Base-by-base conservation (phyloP, 352 stramenopile species). In the Salisapilia sapeloensis region DNA sequence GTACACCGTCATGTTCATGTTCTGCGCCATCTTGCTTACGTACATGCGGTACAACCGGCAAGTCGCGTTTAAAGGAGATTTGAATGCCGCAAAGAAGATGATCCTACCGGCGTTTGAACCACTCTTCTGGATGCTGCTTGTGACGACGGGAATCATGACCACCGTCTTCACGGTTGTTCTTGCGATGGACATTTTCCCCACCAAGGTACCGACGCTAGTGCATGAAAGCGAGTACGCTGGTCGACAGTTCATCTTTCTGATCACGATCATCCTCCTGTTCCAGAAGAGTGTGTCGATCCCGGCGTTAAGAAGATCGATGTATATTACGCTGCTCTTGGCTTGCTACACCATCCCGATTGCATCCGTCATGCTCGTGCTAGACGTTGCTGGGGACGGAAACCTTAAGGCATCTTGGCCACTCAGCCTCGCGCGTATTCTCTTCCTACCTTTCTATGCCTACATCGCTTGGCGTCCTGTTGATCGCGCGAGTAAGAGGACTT, bases 231-330 rank as follows among this genome's bases (percentile, higher is more conserved):
- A 66, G 26, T 78, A 71, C 31, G 26, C 35, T 1, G 57, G 60
- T 10, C 42, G 59, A 18, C 57, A 77, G 35, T 77, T 81, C 31
- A 44, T 71, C 15, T 66, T 78, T 21, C 33, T 77, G 15, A 45
- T 66, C 6, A 46, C 60, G 2, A 39, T 69, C 1, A 36, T 76
- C 3, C 72, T 62, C 24, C 38, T 81, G 10, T 50, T 60, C 4
- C 65, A 76, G 40, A 78, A 81, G 49, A 81, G 61, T 26, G 52
- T 81, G 8, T 75, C 65, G 3, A 28, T 65, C 3, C 61, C 57
- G 16, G 62, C 65, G 11, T 35, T 78, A 29, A 39, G 48, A 2
- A 56, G 65, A 2, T 56, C 56, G 2, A 39, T 65, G 0, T 16
- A 38, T 21, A 60, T 61, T 18, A 43, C 60, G 3, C 9, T 76